Conservation (phyloP, 1,139 yeast species). For the Kodamaea alishanica region DNA sequence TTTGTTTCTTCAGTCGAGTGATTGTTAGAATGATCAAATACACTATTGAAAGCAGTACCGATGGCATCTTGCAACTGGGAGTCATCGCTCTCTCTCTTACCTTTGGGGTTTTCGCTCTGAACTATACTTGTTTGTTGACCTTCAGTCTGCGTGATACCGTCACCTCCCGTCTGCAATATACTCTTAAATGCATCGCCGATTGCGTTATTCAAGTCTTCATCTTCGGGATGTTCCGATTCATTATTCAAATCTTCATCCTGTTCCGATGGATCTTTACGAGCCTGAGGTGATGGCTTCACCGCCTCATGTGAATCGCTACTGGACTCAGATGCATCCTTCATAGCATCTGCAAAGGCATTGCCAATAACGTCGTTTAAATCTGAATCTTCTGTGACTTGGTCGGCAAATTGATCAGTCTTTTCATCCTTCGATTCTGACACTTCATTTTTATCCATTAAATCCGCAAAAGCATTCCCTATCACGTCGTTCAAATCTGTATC, state of each 20-base stretch:
- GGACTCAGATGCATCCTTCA: background rate
- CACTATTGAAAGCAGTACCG: conserved; percentile 5
- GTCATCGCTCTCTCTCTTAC: conserved; percentile 1
- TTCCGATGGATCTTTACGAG: background rate
- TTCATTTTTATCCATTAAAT: conserved; percentile 4
- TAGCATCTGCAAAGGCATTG: conserved; percentile 20
- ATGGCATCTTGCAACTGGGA: conserved; percentile 4
- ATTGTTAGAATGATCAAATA: background rate
- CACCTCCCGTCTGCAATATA: too few species aligned
- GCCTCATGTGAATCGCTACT: background rate
- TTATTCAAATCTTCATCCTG: conserved; percentile 22
- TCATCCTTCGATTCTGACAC: background rate
- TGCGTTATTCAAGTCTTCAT: conserved; percentile 25
- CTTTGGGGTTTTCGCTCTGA: background rate
- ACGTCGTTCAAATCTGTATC: conserved; percentile 11
- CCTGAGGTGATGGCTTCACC: background rate
- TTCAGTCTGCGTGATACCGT: background rate
- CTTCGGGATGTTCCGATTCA: conserved; percentile 15
- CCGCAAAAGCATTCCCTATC: conserved; percentile 13
- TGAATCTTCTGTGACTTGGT: conserved; percentile 9
- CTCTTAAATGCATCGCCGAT: conserved; percentile 27
- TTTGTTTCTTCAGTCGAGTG: background rate
- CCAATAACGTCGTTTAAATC: conserved; percentile 26
- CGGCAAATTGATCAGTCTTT: conserved; percentile 1
- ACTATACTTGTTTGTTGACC: background rate